Base-by-base conservation (phyloP, 768 basidiomycete species). In the Kwoniella sp. region DNA sequence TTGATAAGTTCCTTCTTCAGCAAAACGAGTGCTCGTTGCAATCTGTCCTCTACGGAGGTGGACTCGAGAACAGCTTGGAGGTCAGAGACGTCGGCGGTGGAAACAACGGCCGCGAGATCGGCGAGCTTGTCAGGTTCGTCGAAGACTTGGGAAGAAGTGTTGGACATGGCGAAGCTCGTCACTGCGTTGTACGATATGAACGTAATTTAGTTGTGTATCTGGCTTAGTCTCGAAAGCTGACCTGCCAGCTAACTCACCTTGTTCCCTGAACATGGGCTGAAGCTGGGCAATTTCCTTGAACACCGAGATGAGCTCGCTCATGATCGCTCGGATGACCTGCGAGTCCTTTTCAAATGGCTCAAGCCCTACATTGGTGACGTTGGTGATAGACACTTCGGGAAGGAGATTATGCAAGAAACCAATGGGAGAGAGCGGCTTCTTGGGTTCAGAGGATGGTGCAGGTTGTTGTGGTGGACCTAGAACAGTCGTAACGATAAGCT, bases 261-360 rank as follows among this genome's bases (percentile, higher is more conserved):
- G 94, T 82, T 97, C 95, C 47, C 94, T 90, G 88, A 98, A 97
- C 68, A 97, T 87, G 1, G 93, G 93, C 80, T 96, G 95, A 47
- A 97, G 85, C 78, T 94, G 91, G 0, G 94, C 94, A 64, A 98
- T 96, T 76, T 97, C 94, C 83, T 98, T 98, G 86, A 98, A 97
- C 40, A 94, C 92, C 49, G 90, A 89, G 68, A 98, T 90, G 64
- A 98, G 92, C 81, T 98, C 95, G 47, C 89, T 88, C 87, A 92
- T 94, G 81, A 96, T 90, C 3, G 95, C 95, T 26, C 92, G 90
- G 70, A 95, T 88, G 79, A 94, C 90, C 78, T 96, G 93, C 24
- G 76, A 78, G 81, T 93, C 88, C 78, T 93, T 91, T 78, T 94
- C 91, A 83, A 89, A 94, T 0, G 91, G 87, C 65, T 88, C 86